phyloP scores from a whole-genome alignment of 2,329 filamentous ascomycete genomes.

The Hymenotorrendiella dingleyae region DNA sequence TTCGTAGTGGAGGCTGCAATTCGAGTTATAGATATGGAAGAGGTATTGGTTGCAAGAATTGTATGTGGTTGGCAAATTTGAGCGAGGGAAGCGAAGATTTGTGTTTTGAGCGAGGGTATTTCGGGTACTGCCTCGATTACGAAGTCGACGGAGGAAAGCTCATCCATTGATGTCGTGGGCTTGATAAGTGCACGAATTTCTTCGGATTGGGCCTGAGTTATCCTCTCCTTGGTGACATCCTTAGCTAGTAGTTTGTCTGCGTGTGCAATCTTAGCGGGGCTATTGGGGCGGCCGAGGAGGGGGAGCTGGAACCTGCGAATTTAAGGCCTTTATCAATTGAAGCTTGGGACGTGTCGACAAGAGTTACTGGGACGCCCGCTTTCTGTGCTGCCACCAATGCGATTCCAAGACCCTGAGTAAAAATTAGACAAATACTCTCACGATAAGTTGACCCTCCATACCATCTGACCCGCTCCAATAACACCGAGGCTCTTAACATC shows the following conservation, averaged over 20 bases:
- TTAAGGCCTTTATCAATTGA: conserved; percentile 83
- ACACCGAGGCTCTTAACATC: conserved; percentile 87
- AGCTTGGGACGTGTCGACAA: conserved; percentile 79
- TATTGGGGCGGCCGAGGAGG: background rate
- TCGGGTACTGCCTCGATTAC: conserved; percentile 97
- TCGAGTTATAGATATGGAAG: conserved; percentile 95
- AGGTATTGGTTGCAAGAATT: conserved; percentile 94
- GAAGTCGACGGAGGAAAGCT: conserved; percentile 82
- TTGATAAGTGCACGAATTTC: conserved; percentile 63
- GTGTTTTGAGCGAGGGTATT: conserved; percentile 78
- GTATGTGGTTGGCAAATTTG: conserved; percentile 76
- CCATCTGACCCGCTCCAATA: conserved; percentile 94
- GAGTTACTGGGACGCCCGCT: conserved; percentile 74
- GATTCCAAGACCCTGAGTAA: conserved; percentile 77
- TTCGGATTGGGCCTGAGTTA: conserved; percentile 77
- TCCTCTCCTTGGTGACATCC: conserved; percentile 80
- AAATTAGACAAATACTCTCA: conserved; percentile 8
- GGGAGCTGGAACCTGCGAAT: conserved; percentile 67
- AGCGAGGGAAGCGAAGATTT: conserved; percentile 80
- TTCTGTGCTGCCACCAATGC: conserved; percentile 86
- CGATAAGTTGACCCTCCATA: conserved; percentile 36
- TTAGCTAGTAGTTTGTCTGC: conserved; percentile 88
- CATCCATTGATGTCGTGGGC: conserved; percentile 66
- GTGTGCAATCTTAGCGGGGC: background rate
- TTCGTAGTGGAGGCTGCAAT: conserved; percentile 82